Evolutionary conservation across 2,329 filamentous ascomycete species (phyloP).

Genomic region (Amauroascus niger): DNA sequence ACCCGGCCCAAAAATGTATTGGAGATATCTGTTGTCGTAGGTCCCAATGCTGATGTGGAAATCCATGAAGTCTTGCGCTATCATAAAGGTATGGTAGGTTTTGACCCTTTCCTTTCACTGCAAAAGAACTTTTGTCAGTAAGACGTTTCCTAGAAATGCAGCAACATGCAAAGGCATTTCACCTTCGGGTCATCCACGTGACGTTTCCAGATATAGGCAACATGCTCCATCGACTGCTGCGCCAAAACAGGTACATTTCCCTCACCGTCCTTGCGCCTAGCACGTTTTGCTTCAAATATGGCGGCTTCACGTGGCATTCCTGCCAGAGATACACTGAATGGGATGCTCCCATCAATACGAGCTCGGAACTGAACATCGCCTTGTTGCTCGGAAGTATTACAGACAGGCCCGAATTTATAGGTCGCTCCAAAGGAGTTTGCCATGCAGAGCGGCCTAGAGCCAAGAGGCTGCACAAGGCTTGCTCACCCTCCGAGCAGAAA

Average conservation of each 20-base stretch:
- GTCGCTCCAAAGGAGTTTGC: slow-evolving; percentile 15
- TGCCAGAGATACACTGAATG: slow-evolving; percentile 10
- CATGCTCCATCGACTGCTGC: slow-evolving; percentile 17
- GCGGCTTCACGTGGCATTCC: slow-evolving; percentile 9
- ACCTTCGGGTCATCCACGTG: slow-evolving; percentile 10
- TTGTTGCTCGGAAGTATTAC: slow-evolving; percentile 5
- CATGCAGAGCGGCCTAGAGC: slow-evolving; percentile 12
- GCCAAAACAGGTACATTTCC: slow-evolving; percentile 7
- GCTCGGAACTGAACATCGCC: slow-evolving; percentile 10
- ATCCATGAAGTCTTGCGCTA: background rate
- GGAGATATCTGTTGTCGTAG: slow-evolving; percentile 14
- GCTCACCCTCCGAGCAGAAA: slow-evolving; percentile 12
- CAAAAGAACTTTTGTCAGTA: slow-evolving; percentile 10
- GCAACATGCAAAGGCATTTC: slow-evolving; percentile 1
- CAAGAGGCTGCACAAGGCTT: slow-evolving; percentile 14
- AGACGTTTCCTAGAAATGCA: background rate
- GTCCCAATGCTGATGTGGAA: slow-evolving; percentile 16
- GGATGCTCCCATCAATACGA: slow-evolving; percentile 16
- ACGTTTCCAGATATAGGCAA: slow-evolving; percentile 16
- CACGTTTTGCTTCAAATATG: slow-evolving; percentile 16
- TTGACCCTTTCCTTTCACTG: slow-evolving; percentile 6
- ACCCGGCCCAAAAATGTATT: slow-evolving; percentile 15
- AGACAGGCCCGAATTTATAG: slow-evolving; percentile 15
- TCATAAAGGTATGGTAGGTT: slow-evolving; percentile 15
- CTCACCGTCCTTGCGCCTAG: background rate